phyloP scores from a whole-genome alignment of 805 yeast species.

The Debaryomyces tyrocola region DNA sequence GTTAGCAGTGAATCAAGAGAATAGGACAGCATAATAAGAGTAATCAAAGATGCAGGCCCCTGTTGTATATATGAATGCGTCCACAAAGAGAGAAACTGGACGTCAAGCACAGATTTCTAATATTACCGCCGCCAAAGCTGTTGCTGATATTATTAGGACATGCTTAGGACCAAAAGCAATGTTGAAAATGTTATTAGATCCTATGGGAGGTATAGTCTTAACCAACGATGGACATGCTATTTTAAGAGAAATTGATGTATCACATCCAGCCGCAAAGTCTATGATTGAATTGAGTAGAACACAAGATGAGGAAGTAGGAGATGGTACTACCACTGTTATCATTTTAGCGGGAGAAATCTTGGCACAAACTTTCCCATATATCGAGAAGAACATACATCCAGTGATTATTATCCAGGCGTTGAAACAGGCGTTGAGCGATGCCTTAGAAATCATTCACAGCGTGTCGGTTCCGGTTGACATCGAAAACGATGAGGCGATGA shows the following conservation, averaged over 20 bases:
- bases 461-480: constrained; percentile 84
- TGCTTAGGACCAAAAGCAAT: constrained; percentile 99
- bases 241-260: constrained; percentile 92
- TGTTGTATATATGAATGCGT: constrained; percentile 60
- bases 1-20: background rate
- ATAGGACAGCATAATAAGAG: background rate
- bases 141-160: constrained; percentile 94
- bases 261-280: constrained; percentile 98
- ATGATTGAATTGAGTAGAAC: constrained; percentile 97
- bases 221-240: constrained; percentile 99
- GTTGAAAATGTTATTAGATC: constrained; percentile 97
- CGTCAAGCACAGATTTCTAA: constrained; percentile 96
- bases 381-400: constrained; percentile 94
- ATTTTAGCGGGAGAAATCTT: constrained; percentile 95
- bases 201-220: constrained; percentile 93
- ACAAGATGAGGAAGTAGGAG: constrained; percentile 98
- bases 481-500: constrained; percentile 82
- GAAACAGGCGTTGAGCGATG: constrained; percentile 87
- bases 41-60: constrained; percentile 44
- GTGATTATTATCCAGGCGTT: constrained; percentile 93
- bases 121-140: constrained; percentile 99
- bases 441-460: constrained; percentile 79
- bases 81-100: constrained; percentile 91
- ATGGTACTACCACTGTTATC: constrained; percentile 96
- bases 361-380: constrained; percentile 92